These are phyloP conservation scores for Lojkania enalia DNA, from an alignment of 2,329 filamentous ascomycete genomes.

Conservation along the genomic window DNA sequence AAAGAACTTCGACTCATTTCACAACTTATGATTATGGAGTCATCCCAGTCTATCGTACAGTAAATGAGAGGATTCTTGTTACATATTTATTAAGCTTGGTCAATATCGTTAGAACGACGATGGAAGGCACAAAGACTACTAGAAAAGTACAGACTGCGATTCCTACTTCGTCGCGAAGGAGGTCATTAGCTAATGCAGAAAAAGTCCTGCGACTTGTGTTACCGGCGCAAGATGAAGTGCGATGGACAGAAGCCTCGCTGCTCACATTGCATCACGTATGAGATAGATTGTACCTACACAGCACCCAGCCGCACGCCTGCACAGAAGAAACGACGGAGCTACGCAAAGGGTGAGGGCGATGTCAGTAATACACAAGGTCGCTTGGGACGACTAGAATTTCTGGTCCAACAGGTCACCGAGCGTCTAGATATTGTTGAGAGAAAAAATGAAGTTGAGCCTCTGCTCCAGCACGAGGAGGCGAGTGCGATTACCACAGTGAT, in stretches of 20 bases:
- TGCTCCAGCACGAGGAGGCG: conserved; percentile 9
- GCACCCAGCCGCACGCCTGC: conserved; percentile 24
- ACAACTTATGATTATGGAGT: conserved; percentile 1
- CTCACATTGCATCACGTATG: conserved; percentile 35
- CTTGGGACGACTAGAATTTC: conserved; percentile 14
- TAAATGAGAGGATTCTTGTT: conserved; percentile 3
- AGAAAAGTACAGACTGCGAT: conserved; percentile 15
- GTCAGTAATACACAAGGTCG: conserved; percentile 13
- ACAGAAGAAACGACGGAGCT: conserved; percentile 20
- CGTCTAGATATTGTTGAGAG: conserved; percentile 13
- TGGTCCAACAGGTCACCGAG: conserved; percentile 17
- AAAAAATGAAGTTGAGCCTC: conserved; percentile 10
- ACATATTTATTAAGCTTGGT: conserved; percentile 9
- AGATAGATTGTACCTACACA: conserved; percentile 23
- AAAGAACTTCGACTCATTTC: conserved; percentile 3
- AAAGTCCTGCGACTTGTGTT: conserved; percentile 43
- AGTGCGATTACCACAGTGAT: conserved; percentile 5
- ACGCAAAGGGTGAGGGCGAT: conserved; percentile 10
- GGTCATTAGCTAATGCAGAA: conserved; percentile 14
- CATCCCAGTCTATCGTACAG: conserved; percentile 7
- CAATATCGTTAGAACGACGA: conserved; percentile 9
- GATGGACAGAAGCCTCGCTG: conserved; percentile 41
- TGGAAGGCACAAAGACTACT: conserved; percentile 11
- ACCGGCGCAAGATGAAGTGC: conserved; percentile 42
- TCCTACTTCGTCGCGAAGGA: conserved; percentile 11